A percentile compares a stretch with the other conserved stretches of the same genome.
phyloP scores from a whole-genome alignment of 2,329 filamentous ascomycete species.

The Scytalidium lignicola region DNA sequence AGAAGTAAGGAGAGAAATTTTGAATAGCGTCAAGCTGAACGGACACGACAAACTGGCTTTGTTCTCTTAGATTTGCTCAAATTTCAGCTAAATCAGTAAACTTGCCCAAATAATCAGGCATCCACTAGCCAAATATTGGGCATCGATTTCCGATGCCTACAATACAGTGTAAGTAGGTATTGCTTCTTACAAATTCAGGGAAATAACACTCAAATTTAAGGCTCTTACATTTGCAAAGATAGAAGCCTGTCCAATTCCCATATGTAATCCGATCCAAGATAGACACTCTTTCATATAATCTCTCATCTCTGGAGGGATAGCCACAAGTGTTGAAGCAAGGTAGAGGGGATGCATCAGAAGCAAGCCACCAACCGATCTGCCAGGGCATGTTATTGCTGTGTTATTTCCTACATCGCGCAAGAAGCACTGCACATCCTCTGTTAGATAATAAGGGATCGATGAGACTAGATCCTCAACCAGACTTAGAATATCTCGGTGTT shows the following conservation, averaged over 20 bases:
- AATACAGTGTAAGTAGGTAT: neutral
- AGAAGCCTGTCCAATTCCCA: slow-evolving; percentile 23
- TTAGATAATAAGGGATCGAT: slow-evolving; percentile 19
- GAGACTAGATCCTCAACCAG: slow-evolving; percentile 14
- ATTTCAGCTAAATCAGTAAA: slow-evolving; percentile 10
- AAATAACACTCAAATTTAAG: no score
- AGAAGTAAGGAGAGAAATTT: no score
- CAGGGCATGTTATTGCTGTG: slow-evolving; percentile 6
- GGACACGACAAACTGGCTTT: no score
- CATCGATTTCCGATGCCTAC: slow-evolving; percentile 9
- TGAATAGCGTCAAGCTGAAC: no score
- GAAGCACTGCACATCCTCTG: slow-evolving; percentile 15
- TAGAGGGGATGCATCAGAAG: slow-evolving; percentile 23
- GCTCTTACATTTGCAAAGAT: slow-evolving; percentile 20
- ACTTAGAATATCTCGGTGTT: slow-evolving; percentile 1
- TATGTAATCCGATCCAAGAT: slow-evolving; percentile 20
- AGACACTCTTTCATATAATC: slow-evolving; percentile 16
- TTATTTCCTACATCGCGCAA: slow-evolving; percentile 4
- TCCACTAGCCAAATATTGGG: slow-evolving; percentile 13
- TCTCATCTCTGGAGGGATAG: slow-evolving; percentile 9
- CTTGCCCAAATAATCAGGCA: slow-evolving; percentile 18
- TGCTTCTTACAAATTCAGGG: no score
- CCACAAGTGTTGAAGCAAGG: slow-evolving; percentile 11
- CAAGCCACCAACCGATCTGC: slow-evolving; percentile 19
- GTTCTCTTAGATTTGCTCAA: no score